Evolutionary conservation across 768 basidiomycete genomes (phyloP).

Genomic region (Phlegmacium glaucopus): DNA sequence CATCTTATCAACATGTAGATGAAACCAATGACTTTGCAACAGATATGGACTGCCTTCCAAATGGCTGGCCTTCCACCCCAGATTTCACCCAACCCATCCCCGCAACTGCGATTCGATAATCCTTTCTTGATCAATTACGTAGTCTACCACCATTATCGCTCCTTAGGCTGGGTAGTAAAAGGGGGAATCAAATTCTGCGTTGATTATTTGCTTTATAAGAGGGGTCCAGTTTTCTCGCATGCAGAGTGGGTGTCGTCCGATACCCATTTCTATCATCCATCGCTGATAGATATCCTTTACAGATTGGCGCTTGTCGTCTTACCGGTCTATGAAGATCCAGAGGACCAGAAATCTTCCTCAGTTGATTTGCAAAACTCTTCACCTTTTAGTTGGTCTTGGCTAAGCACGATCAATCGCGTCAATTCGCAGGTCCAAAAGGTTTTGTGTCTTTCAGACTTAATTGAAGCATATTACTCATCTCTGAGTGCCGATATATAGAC

Average conservation of each 20-base stretch:
- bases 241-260: slow-evolving; percentile 68
- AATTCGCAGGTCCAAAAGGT: slow-evolving; percentile 98
- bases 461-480: too few relatives aligned
- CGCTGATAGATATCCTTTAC: background rate
- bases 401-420: slow-evolving; percentile 95
- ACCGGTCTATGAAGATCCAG: slow-evolving; percentile 84
- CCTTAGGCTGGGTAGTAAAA: slow-evolving; percentile 96
- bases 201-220: slow-evolving; percentile 91
- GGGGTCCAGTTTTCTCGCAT: slow-evolving; percentile 92
- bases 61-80: slow-evolving; percentile 43
- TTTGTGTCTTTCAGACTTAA: too few relatives aligned
- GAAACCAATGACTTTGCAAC: slow-evolving; percentile 48
- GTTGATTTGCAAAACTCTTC: slow-evolving; percentile 61
- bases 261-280: background rate
- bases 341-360: slow-evolving; percentile 63
- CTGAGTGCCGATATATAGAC: slow-evolving; percentile 49
- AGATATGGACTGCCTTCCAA: slow-evolving; percentile 69
- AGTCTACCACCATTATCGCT: slow-evolving; percentile 92
- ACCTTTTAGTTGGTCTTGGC: slow-evolving; percentile 91
- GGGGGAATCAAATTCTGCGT: slow-evolving; percentile 97
- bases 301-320: slow-evolving; percentile 92
- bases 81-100: slow-evolving; percentile 21
- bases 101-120: slow-evolving; percentile 68
- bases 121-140: slow-evolving; percentile 90
- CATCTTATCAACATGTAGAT: slow-evolving; percentile 32